Evolutionary conservation across 345 rosid genomes (phyloP).

Genomic region (Citrus medica): DNA sequence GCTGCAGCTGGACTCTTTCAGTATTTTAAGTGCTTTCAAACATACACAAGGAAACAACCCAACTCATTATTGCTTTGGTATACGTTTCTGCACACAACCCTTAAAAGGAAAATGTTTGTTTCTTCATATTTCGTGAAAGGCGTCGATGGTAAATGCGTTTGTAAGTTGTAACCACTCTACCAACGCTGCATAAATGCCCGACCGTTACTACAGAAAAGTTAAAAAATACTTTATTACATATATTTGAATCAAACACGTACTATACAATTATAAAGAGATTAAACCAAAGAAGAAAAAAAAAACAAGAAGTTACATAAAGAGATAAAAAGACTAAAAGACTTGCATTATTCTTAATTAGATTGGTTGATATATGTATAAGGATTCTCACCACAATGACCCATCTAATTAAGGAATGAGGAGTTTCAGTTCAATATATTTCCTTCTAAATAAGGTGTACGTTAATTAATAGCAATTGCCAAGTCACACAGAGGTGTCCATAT

Average conservation of each 20-base stretch:
- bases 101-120: constrained; percentile 1
- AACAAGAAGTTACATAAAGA: too few species aligned
- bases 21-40: not conserved
- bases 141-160: constrained; percentile 18
- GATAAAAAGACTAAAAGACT: too few species aligned
- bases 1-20: not conserved
- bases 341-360: too few species aligned
- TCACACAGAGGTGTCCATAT: not conserved
- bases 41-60: not conserved
- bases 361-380: too few species aligned
- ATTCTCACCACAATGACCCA: too few species aligned
- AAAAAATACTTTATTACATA: too few species aligned
- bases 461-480: too few species aligned
- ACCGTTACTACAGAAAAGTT: not conserved
- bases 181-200: constrained; percentile 7
- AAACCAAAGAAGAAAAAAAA: too few species aligned
- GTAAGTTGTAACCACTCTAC: constrained; percentile 12
- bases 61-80: constrained; percentile 9
- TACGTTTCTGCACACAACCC: constrained; percentile 4
- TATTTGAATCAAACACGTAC: too few species aligned
- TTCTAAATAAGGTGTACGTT: not conserved
- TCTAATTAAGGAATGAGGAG: not conserved
- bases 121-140: constrained; percentile 6
- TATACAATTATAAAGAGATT: too few species aligned
- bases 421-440: not conserved